Percentiles rank a stretch among this genome's conserved stretches.
Evolutionary conservation across 148 eudicot species (phyloP).

Genomic region (Vaccinium vitisidaea): DNA sequence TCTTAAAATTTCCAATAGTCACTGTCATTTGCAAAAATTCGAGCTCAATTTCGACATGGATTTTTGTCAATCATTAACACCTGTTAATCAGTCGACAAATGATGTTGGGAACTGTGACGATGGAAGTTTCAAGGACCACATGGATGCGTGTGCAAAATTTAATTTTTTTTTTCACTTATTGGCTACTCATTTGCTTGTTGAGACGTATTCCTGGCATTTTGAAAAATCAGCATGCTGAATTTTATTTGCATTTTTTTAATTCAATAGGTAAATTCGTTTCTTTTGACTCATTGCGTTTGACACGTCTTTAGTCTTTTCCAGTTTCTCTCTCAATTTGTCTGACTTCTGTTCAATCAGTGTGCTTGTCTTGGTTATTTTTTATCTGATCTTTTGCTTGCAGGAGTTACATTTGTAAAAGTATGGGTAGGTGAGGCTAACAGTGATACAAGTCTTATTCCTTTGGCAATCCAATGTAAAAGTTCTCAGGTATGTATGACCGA

Average conservation of each 20-base stretch:
- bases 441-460: constrained; percentile 43
- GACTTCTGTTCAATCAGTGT: background rate
- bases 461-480: constrained; percentile 57
- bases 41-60: background rate
- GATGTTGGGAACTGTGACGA: background rate
- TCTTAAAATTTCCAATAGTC: background rate
- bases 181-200: background rate
- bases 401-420: constrained; percentile 41
- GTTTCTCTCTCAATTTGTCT: background rate
- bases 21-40: background rate
- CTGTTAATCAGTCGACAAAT: background rate
- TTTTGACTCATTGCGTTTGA: background rate
- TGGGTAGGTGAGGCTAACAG: constrained; percentile 75
- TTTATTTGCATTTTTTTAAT: too few species aligned
- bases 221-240: background rate
- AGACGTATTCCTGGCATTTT: background rate
- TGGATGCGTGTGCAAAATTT: background rate
- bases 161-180: background rate
- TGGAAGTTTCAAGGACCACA: background rate
- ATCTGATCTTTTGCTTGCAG: constrained; percentile 42
- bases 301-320: background rate
- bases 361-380: constrained; percentile 11
- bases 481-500: constrained; percentile 44
- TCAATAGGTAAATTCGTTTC: background rate
- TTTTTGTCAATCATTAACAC: background rate